Evolutionary conservation across 225 moss, liverwort and hornwort genomes (phyloP).

Genomic region (Polytrichum formosum): DNA sequence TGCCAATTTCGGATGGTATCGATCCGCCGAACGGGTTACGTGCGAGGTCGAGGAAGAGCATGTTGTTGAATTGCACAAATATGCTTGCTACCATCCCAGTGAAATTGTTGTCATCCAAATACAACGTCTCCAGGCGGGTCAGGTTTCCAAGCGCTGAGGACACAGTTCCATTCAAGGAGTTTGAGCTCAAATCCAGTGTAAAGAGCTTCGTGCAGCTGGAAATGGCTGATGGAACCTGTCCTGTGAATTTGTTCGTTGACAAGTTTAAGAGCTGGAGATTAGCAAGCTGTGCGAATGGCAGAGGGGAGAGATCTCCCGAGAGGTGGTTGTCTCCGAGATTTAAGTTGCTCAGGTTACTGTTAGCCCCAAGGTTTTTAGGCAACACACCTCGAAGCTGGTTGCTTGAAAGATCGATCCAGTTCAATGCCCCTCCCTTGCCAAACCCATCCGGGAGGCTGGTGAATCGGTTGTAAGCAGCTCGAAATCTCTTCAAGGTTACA

Average conservation of each 20-base stretch:
- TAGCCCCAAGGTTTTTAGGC: background rate
- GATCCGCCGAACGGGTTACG: slow-evolving; percentile 12
- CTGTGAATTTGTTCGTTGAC: slow-evolving; percentile 1
- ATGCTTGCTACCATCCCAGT: slow-evolving; percentile 13
- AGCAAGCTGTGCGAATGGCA: background rate
- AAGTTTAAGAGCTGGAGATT: slow-evolving; percentile 5
- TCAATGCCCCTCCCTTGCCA: background rate
- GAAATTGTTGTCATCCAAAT: slow-evolving; percentile 14
- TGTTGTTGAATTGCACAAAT: background rate
- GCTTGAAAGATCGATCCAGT: background rate
- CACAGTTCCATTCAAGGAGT: background rate
- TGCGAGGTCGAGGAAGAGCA: background rate
- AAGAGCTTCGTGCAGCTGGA: slow-evolving; percentile 3
- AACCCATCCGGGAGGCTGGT: slow-evolving; percentile 1
- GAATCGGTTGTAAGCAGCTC: background rate
- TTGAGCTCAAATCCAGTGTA: slow-evolving; percentile 1
- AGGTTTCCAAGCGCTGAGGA: slow-evolving; percentile 15
- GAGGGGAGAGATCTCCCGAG: background rate
- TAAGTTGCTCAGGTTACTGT: slow-evolving; percentile 4
- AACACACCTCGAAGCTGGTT: slow-evolving; percentile 2
- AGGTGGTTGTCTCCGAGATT: background rate
- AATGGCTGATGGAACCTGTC: slow-evolving; percentile 6
- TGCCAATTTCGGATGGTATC: slow-evolving; percentile 13
- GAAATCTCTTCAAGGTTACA: background rate
- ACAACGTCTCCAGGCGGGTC: background rate